phyloP scores from a whole-genome alignment of 2,329 filamentous ascomycete species.

The Fusarium annulatum region DNA sequence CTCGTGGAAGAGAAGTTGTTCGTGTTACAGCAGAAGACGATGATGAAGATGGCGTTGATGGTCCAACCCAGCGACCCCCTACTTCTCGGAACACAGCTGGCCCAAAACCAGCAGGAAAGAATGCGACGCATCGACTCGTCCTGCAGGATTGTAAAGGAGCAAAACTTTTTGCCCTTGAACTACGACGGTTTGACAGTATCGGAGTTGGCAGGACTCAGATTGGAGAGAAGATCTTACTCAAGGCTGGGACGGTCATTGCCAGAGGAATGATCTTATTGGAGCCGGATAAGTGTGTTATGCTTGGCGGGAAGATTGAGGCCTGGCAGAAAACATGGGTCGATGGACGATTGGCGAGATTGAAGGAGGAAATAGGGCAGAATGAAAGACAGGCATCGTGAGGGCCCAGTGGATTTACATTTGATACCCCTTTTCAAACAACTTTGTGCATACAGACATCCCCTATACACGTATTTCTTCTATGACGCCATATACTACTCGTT shows the following conservation, averaged over 20 bases:
- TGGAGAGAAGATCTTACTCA: constrained; percentile 84
- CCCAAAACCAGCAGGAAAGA: constrained; percentile 46
- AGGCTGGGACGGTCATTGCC: constrained; percentile 71
- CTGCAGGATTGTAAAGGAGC: constrained; percentile 82
- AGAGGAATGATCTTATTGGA: constrained; percentile 84
- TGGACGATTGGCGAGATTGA: constrained; percentile 75
- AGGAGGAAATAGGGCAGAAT: constrained; percentile 63
- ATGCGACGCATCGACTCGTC: constrained; percentile 80
- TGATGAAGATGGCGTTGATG: constrained; percentile 62
- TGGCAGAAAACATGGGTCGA: constrained; percentile 83
- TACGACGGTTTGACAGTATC: constrained; percentile 73
- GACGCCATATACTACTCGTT: background rate
- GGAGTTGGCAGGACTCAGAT: constrained; percentile 74
- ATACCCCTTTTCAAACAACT: constrained; percentile 29
- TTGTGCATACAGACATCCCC: background rate
- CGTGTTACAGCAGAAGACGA: constrained; percentile 64
- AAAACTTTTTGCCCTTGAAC: constrained; percentile 78
- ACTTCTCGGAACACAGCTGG: constrained; percentile 20
- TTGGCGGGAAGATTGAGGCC: constrained; percentile 89
- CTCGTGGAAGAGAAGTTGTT: constrained; percentile 82
- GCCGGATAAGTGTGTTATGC: constrained; percentile 71
- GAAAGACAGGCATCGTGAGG: constrained; percentile 19
- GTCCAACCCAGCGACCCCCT: constrained; percentile 36
- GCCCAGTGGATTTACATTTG: constrained; percentile 13
- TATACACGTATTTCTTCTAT: background rate